Conservation (phyloP, 1,284 basidiomycete genomes). For the Phellopilus nigrolimitatus region DNA sequence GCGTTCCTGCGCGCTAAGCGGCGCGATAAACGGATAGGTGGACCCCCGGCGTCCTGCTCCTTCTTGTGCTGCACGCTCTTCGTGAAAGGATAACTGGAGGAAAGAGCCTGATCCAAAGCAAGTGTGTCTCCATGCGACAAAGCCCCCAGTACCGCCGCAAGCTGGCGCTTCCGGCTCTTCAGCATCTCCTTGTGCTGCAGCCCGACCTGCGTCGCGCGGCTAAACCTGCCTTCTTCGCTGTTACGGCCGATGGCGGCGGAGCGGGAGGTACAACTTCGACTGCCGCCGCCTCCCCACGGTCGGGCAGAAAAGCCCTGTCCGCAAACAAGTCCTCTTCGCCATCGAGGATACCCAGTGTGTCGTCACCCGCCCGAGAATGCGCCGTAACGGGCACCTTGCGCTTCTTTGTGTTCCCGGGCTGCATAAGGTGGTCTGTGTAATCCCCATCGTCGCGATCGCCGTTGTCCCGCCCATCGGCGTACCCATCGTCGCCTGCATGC, state of each 20-base stretch:
- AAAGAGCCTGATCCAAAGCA: slow-evolving; percentile 69
- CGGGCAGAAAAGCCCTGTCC: slow-evolving; percentile 26
- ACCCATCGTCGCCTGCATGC: slow-evolving; percentile 19
- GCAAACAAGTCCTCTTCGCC: slow-evolving; percentile 35
- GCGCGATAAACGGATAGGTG: slow-evolving; percentile 30
- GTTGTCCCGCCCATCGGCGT: slow-evolving; percentile 35
- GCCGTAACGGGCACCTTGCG: slow-evolving; percentile 63
- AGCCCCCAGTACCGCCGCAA: slow-evolving; percentile 60
- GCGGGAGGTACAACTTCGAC: slow-evolving; percentile 16
- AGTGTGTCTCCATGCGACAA: slow-evolving; percentile 59
- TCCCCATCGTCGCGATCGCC: slow-evolving; percentile 51
- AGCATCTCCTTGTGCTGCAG: slow-evolving; percentile 71
- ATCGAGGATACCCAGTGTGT: not conserved
- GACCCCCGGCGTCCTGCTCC: slow-evolving; percentile 24
- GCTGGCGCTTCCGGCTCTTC: slow-evolving; percentile 59
- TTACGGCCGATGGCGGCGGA: slow-evolving; percentile 9
- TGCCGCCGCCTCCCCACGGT: slow-evolving; percentile 27
- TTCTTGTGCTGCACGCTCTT: slow-evolving; percentile 24
- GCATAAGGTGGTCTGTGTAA: slow-evolving; percentile 59
- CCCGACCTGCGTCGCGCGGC: slow-evolving; percentile 58
- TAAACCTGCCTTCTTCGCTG: slow-evolving; percentile 43
- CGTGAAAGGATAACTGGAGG: slow-evolving; percentile 52
- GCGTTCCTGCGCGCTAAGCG: slow-evolving; percentile 29
- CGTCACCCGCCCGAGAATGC: slow-evolving; percentile 14
- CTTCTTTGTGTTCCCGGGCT: slow-evolving; percentile 81